phyloP scores from a whole-genome alignment of 2,329 filamentous ascomycete species.

The Cryphonectria radicalis region DNA sequence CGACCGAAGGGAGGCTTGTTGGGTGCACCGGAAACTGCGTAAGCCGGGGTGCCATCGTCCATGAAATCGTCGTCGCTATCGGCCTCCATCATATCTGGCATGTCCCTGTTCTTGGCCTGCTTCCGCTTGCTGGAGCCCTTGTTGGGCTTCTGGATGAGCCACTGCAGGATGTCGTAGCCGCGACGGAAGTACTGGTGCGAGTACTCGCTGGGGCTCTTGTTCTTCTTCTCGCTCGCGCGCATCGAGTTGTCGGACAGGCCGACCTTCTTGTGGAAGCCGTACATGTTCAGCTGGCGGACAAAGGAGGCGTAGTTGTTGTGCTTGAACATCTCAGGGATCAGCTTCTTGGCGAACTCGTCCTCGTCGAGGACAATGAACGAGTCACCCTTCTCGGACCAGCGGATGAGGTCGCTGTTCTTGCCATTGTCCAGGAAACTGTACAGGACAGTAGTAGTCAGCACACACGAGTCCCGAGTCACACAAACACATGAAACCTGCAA shows the following conservation, averaged over 20 bases:
- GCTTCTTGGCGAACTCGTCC: constrained; percentile 96
- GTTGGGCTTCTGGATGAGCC: constrained; percentile 96
- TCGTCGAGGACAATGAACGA: constrained; percentile 97
- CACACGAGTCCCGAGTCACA: not conserved
- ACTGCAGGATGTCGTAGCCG: constrained; percentile 87
- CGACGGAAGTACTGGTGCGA: constrained; percentile 95
- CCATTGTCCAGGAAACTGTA: constrained; percentile 87
- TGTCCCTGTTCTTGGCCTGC: constrained; percentile 50
- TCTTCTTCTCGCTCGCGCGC: constrained; percentile 94
- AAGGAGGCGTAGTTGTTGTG: constrained; percentile 99
- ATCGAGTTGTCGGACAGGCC: constrained; percentile 96
- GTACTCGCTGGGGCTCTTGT: constrained; percentile 98
- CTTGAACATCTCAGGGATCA: constrained; percentile 97
- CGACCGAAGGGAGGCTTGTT: constrained; percentile 45
- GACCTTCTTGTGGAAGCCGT: constrained; percentile 96
- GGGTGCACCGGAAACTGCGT: constrained; percentile 34
- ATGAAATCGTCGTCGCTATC: constrained; percentile 67
- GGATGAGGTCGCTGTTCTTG: constrained; percentile 91
- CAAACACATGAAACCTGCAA: constrained; percentile 14
- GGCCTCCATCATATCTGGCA: constrained; percentile 49
- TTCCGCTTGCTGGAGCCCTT: constrained; percentile 65
- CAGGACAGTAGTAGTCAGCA: constrained; percentile 31
- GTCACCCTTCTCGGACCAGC: constrained; percentile 95
- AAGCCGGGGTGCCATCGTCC: constrained; percentile 43
- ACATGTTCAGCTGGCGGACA: constrained; percentile 94